Evolutionary conservation across 2,329 filamentous ascomycete genomes (phyloP), one percentile per base, ranked within the genome.

Genomic region (Verticillium klebahnii): DNA sequence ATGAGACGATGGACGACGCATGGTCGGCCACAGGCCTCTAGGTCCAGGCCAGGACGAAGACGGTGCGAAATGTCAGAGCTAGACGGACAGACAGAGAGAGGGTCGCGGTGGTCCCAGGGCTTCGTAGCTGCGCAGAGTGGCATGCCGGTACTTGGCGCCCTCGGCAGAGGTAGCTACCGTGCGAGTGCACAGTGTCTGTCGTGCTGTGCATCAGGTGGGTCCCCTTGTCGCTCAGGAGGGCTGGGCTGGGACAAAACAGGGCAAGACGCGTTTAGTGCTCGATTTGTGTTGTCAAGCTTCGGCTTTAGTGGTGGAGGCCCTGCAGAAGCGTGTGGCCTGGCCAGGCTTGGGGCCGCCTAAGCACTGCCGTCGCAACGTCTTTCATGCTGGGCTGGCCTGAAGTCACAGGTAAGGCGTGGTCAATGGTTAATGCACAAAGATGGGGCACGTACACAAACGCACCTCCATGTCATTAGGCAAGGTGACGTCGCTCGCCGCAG

Each of bases 261-360:
- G 17, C 37, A 8, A 29, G 45, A 52, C 12, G 45, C 37, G 57
- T 34, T 58, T 58, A 58, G 57, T 58, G 57, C 57, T 58, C 37
- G 37, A 40, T 58, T 58, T 58, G 57, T 58, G 57, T 14, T 50
- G 57, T 50, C 57, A 58, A 58, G 57, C 57, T 58, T 58, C 32
- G 45, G n/a, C 19, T 19, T 52, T 23, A 23, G 19, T 52, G n/a
- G 45, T 52, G 45, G 45, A 52, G n/a, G 45, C 45, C 45, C 45
- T 39, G 58, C 25, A 36, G 32, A 60, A 65, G 56, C 62, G 58
- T 17, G 62, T 36, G 23, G 32, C 55, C 62, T 56, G 39, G 62
- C 55, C 60, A 62, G 60, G 63, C 60, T 60, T 64, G 39, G n/a
- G 34, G 45, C 45, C 12, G 45, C 45, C n/a, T 23, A 11, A 12